Conservation (phyloP, 2,329 filamentous ascomycete species). For the Neodidymelliopsis sp. region DNA sequence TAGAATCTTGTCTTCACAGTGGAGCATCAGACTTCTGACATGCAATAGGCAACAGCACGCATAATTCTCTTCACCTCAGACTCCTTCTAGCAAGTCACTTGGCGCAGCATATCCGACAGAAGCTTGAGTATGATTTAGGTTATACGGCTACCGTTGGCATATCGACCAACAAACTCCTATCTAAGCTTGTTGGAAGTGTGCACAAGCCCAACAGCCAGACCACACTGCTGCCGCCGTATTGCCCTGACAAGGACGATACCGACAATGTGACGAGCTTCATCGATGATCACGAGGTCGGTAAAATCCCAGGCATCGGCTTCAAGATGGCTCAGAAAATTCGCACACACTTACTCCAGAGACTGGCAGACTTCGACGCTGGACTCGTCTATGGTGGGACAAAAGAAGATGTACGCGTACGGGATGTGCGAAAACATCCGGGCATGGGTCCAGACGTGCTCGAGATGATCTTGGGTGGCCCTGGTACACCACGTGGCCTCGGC, state of each 20-base stretch:
- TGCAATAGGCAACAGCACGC: neutral
- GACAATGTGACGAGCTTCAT: slow-evolving; percentile 72
- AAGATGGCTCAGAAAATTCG: slow-evolving; percentile 76
- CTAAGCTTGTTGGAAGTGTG: slow-evolving; percentile 82
- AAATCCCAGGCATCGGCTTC: slow-evolving; percentile 85
- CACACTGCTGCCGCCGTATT: slow-evolving; percentile 74
- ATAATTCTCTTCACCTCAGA: slow-evolving; percentile 60
- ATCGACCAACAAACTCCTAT: slow-evolving; percentile 83
- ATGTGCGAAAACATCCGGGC: slow-evolving; percentile 68
- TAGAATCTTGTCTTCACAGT: too few species aligned
- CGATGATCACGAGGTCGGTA: slow-evolving; percentile 76
- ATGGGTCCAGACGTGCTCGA: slow-evolving; percentile 73
- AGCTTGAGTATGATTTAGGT: slow-evolving; percentile 76
- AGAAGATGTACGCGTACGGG: slow-evolving; percentile 67
- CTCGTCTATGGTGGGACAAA: slow-evolving; percentile 59
- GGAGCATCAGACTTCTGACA: slow-evolving; percentile 11
- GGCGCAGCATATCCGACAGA: slow-evolving; percentile 73
- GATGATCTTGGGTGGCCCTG: slow-evolving; percentile 72
- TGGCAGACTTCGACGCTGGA: slow-evolving; percentile 53
- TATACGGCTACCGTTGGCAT: slow-evolving; percentile 91
- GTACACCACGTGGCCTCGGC: slow-evolving; percentile 75
- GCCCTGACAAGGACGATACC: slow-evolving; percentile 30
- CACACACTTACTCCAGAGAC: slow-evolving; percentile 62
- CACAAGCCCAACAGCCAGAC: slow-evolving; percentile 92
- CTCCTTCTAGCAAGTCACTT: slow-evolving; percentile 83